Evolutionary conservation across 306 rosid genomes (phyloP), one percentile per base, ranked within the genome.

Genomic region (Arachis hypogaea): DNA sequence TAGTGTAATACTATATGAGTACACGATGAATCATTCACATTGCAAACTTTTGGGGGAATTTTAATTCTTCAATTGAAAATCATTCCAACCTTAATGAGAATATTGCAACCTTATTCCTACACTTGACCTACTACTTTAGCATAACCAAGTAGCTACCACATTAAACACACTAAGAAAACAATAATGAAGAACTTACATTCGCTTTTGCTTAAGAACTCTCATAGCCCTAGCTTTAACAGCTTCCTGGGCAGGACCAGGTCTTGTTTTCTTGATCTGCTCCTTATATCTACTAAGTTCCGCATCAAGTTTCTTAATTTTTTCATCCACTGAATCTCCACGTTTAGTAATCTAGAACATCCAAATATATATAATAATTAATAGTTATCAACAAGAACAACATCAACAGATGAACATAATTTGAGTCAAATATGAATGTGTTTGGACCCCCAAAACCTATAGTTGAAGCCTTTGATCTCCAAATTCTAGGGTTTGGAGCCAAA

Each of bases 201-300:
- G 77, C 78, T 95, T 95, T 69, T 92, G 98, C 89, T 95, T 95
- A 72, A 95, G 92, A 83, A 92, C 90, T 66, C 96, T 87, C 99
- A 95, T 90, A 29, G 99, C 98, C 76, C 96, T 86, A 69, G 98
- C 85, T 83, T 95, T 95, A 60, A 95, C 46, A 69, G 92, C 99
- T 74, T 95, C 99, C 71, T 85, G 99, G 11, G 93, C 88, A 63
- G 97, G 97, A 70, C 99, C 99, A 41, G 99, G 96, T 74, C 98
- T 92, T 40, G 98, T 92, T 86, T 87, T 92, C 91, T 92, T 90
- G 46, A 95, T 79, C 84, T 95, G 99, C 64, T 92, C 99, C 75
- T 95, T 95, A 66, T 92, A 95, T 85, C 88, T 87, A 82, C 64
- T 86, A 30, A 95, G 99, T 59, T 95, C 97, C 6, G 33, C 83